Base-by-base conservation (phyloP, 1,284 basidiomycete species). In the Cerioporus squamosus region DNA sequence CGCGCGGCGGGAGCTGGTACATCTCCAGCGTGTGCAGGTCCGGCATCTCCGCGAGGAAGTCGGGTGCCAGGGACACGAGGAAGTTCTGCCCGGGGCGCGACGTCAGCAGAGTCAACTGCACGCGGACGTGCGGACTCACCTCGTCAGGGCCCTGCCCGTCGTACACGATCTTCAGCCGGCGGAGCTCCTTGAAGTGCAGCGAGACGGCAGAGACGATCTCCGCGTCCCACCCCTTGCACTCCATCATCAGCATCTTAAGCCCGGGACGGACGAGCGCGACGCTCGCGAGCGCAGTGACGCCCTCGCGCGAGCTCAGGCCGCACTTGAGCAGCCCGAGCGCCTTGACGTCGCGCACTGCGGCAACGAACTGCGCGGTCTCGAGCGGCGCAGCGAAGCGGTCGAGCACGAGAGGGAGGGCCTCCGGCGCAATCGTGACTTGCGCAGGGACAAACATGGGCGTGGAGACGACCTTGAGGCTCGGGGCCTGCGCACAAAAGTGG, bases 41-140 rank as follows among this genome's bases (percentile, higher is more conserved):
- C 75, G 84, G 53, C 79, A 90, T 63, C 91, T 93, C 71, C 76
- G 83, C 66, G 82, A 88, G 67, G 43, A 68, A 66, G 52, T 71
- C 70, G 0, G 72, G 71, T 2, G 70, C 71, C 40, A 73, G 59
- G 46, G 63, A 62, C 4, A 72, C 69, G 1, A 72, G 50, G 20
- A 62, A 67, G 38, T 67, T 63, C 72, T 72, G 31, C 8, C 12
- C 2, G 5, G 46, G n/a, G n/a, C n/a, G n/a, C n/a, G n/a, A 48
- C 12, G 29, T 51, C 47, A 51, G 18, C n/a, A 17, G 45, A 53
- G 43, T 24, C 9, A 17, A 23, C 15, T 26, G 5, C 18, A 10
- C 5, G n/a, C 50, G 18, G 3, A 48, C 31, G 17, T n/a, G n/a
- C 9, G 29, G 54, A 52, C 67, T 24, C 51, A 72, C 71, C 66